phyloP scores from a whole-genome alignment of 371 early-diverging fungal genomes.

The Fennellomyces sp. region DNA sequence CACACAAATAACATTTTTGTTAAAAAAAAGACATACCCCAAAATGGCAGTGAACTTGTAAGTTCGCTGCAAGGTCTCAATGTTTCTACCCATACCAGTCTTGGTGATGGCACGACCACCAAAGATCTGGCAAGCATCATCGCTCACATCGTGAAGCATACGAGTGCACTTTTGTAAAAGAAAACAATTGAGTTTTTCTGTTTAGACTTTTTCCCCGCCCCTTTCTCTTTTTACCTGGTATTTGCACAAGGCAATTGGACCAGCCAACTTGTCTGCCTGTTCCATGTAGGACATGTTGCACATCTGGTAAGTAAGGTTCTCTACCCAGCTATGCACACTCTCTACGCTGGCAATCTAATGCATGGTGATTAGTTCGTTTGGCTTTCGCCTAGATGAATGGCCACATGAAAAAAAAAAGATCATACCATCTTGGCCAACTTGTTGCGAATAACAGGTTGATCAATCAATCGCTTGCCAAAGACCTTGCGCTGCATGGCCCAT shows the following conservation, averaged over 20 bases:
- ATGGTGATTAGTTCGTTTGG: not conserved
- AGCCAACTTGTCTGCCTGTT: slow-evolving; percentile 64
- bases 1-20: no score
- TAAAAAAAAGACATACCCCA: no score
- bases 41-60: slow-evolving; percentile 52
- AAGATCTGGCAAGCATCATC: slow-evolving; percentile 77
- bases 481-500: slow-evolving; percentile 87
- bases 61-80: slow-evolving; percentile 60
- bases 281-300: slow-evolving; percentile 63
- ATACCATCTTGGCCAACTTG: slow-evolving; percentile 62
- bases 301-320: slow-evolving; percentile 71
- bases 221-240: slow-evolving; percentile 28
- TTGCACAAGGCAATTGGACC: slow-evolving; percentile 74
- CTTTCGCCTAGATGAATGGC: no score
- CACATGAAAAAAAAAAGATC: no score
- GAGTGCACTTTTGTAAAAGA: slow-evolving; percentile 30
- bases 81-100: slow-evolving; percentile 65
- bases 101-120: slow-evolving; percentile 68
- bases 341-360: slow-evolving; percentile 51
- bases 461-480: slow-evolving; percentile 79
- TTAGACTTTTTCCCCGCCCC: not conserved
- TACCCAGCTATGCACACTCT: slow-evolving; percentile 62
- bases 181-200: not conserved
- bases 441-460: slow-evolving; percentile 69
- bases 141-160: slow-evolving; percentile 58